These are phyloP conservation scores for Urtica urens DNA, from an alignment of 306 rosid genomes.

Conservation along the genomic window DNA sequence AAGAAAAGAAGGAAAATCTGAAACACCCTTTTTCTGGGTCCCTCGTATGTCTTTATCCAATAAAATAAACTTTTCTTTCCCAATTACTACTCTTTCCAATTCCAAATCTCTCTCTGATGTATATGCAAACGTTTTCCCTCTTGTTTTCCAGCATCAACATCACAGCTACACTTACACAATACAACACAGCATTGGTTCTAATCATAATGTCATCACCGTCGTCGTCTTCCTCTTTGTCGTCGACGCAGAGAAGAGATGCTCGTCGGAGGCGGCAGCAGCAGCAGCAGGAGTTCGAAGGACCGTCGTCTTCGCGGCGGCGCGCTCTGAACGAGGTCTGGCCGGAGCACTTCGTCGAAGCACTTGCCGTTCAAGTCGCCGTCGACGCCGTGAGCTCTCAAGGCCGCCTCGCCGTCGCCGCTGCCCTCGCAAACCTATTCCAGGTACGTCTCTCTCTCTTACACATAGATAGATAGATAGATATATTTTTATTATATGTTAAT, in stretches of 20 bases:
- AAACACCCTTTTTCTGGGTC: slow-evolving; percentile 51
- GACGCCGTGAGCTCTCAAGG: slow-evolving; percentile 48
- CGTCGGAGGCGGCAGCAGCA: slow-evolving; percentile 11
- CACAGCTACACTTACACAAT: not conserved
- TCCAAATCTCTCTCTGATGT: slow-evolving; percentile 7
- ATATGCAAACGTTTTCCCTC: slow-evolving; percentile 20
- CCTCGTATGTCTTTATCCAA: slow-evolving; percentile 83
- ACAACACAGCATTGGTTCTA: not conserved
- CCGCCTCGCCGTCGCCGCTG: slow-evolving; percentile 53
- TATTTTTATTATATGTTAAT: no score
- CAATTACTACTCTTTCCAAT: slow-evolving; percentile 31
- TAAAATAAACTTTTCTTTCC: slow-evolving; percentile 76
- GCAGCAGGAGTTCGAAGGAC: slow-evolving; percentile 39
- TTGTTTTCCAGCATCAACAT: slow-evolving; percentile 14
- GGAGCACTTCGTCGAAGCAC: slow-evolving; percentile 47
- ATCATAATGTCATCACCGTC: slow-evolving; percentile 42
- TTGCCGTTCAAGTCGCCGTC: slow-evolving; percentile 61
- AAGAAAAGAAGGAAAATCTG: slow-evolving; percentile 22
- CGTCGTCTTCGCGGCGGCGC: slow-evolving; percentile 73
- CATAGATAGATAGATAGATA: no score
- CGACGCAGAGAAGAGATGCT: slow-evolving; percentile 20
- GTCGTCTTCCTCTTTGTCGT: slow-evolving; percentile 26
- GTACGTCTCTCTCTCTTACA: no score
- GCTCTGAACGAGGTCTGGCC: slow-evolving; percentile 51
- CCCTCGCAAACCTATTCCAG: slow-evolving; percentile 66